Evolutionary conservation across 1,139 yeast genomes (phyloP).

Genomic region (Chernovozyma sophiae-reginae): DNA sequence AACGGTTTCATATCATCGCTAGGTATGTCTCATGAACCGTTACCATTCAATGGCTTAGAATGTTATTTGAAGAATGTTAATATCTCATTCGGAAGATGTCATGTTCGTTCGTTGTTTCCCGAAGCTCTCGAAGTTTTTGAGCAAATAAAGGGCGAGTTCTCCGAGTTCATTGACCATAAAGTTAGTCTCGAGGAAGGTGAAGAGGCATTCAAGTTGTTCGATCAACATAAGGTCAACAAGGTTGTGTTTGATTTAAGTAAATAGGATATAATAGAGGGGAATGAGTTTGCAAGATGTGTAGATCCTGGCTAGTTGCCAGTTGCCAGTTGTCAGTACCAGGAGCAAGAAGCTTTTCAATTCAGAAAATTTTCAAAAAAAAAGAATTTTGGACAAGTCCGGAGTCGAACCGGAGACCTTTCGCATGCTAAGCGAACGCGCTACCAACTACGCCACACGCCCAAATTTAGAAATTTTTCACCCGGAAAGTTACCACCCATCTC

Average conservation of each 20-base stretch:
- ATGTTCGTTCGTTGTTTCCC: conserved; percentile 53
- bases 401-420: conserved; percentile 88
- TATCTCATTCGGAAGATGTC: conserved; percentile 63
- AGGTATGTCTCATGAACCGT: conserved; percentile 58
- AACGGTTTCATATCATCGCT: conserved; percentile 58
- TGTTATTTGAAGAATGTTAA: conserved; percentile 56
- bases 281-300: too few species aligned
- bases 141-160: conserved; percentile 39
- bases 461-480: too few species aligned
- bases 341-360: too few species aligned
- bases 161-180: conserved; percentile 44
- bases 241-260: conserved; percentile 42
- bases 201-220: conserved; percentile 49
- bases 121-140: conserved; percentile 52
- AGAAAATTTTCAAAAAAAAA: conserved; percentile 8
- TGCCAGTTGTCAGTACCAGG: too few species aligned
- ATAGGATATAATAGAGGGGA: too few species aligned
- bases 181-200: conserved; percentile 42
- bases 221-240: conserved; percentile 51
- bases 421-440: conserved; percentile 91
- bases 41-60: conserved; percentile 58
- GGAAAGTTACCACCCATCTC: too few species aligned
- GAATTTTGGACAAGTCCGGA: conserved; percentile 76
- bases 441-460: conserved; percentile 95
- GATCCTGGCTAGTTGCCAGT: too few species aligned